Evolutionary conservation across 2,329 filamentous ascomycete species (phyloP), one percentile per base, ranked within the genome.

Genomic region (Lecanicillium sp.): DNA sequence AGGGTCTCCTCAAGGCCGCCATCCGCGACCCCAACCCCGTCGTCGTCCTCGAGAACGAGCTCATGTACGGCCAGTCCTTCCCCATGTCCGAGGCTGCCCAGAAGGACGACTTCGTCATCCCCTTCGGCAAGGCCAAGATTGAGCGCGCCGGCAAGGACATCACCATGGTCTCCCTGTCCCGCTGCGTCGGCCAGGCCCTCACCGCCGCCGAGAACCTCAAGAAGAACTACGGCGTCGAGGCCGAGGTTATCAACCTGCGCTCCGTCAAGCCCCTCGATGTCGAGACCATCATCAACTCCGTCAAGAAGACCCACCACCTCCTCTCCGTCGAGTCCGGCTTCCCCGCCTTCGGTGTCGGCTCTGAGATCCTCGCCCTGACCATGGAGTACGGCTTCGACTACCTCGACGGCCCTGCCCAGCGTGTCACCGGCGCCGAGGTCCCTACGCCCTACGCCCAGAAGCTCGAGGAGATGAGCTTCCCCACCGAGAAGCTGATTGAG

Each of bases 361-460:
- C 90, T 42, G 92, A 98, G 71, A 88, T 98, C 55, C 78, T 98
- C 47, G 92, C 92, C 44, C 73, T 96, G 44, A 82, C 87, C 47
- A 94, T 94, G 84, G 92, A 98, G 70, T 98, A 97, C 65, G 89
- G 79, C 47, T 98, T 97, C 60, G 92, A 98, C 71, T 97, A 94
- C 72, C 83, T 98, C 49, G 82, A 96, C 57, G 87, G 88, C 41
- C 92, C 92, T 34, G 92, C 88, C 45, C 84, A 90, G 65, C 83
- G 92, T 64, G 81, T 98, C 56, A 97, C 92, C 43, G 92, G 92
- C 62, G 90, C 92, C 49, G 92, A 98, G 64, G 92, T 98, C 11
- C 92, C 92, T 36, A 98, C 92, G 7, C 92, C 92, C 28, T 97
- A 98, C 61, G 90, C 92, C 43, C 74, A 83, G 65, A 86, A 87